Evolutionary conservation across 2,329 filamentous ascomycete species (phyloP).

Genomic region (Lachnellula subtilissima): DNA sequence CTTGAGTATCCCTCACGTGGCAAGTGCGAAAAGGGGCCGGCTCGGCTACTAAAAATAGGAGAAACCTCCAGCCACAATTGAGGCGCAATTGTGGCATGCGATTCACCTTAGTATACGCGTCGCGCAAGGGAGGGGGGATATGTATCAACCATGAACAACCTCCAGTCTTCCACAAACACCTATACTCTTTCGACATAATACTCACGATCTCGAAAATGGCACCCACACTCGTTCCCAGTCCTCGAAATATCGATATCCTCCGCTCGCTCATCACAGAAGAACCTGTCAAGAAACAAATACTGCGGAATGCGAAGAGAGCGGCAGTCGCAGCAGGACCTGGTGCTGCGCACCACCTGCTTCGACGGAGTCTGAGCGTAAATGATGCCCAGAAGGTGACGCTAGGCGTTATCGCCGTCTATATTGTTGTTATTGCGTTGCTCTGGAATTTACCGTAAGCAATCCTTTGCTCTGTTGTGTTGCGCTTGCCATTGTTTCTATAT

Average conservation of each 20-base stretch:
- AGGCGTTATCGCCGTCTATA: slow-evolving; percentile 66
- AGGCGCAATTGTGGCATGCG: no score
- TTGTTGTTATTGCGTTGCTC: slow-evolving; percentile 68
- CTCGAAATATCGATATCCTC: background rate
- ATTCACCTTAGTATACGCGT: no score
- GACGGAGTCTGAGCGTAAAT: slow-evolving; percentile 35
- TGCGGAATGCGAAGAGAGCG: slow-evolving; percentile 7
- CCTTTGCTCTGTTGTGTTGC: no score
- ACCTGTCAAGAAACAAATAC: background rate
- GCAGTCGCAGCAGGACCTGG: slow-evolving; percentile 15
- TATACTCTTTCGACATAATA: no score
- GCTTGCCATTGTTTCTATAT: no score
- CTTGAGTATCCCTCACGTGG: no score
- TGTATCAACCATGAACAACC: no score
- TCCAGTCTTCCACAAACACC: no score
- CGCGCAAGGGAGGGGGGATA: no score
- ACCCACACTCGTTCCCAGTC: background rate
- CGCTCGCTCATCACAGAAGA: slow-evolving; percentile 1
- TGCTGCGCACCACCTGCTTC: slow-evolving; percentile 13
- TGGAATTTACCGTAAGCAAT: slow-evolving; percentile 62
- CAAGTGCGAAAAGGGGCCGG: no score
- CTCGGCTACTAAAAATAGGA: no score
- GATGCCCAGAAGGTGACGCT: slow-evolving; percentile 67
- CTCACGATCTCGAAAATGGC: background rate
- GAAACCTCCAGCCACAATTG: no score